Evolutionary conservation across 306 rosid genomes (phyloP), one percentile per base, ranked within the genome.

Genomic region (Acmispon strigosus): DNA sequence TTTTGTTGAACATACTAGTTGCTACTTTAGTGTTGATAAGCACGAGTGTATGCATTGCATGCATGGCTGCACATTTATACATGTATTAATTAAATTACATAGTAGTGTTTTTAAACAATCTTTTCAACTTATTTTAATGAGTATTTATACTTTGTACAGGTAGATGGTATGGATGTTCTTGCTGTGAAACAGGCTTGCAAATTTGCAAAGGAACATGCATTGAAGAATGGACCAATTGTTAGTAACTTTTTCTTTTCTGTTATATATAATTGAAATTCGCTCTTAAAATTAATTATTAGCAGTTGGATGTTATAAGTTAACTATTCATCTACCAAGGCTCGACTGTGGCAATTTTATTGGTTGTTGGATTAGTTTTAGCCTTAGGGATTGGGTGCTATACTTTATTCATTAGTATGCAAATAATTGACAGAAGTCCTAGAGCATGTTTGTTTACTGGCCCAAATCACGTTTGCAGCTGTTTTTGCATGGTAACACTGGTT

Each of bases 111-210:
- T 11, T 4, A 13, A 49, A 7, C 43, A 15, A 41, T 39, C 15
- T 44, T 45, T 5, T 19, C 12, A 47, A 37, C 0, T 54, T 76
- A 50, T 74, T 42, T 72, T 24, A 22, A 72, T 22, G 16, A 36
- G 17, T 39, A 22, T 78, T 66, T 62, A 15, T 72, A 32, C 41
- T 55, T 69, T 66, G n/a, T 74, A 67, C 84, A 95, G 99, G 96
- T 95, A 24, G 97, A 95, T 76, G 99, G 99, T 54, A 95, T 95
- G 99, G 99, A 95, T 77, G 97, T 82, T 67, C 82, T 95, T 74
- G 99, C 97, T 24, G 97, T 95, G 64, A 95, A 95, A 76, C 97
- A 91, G 72, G 96, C 96, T 66, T 91, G 96, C 91, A 89, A 76
- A 67, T 95, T 89, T 56, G 97, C 92, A 8, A 95, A 95, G 84